Conservation (phyloP, 2,329 filamentous ascomycete genomes). For the Fusarium burgessii region DNA sequence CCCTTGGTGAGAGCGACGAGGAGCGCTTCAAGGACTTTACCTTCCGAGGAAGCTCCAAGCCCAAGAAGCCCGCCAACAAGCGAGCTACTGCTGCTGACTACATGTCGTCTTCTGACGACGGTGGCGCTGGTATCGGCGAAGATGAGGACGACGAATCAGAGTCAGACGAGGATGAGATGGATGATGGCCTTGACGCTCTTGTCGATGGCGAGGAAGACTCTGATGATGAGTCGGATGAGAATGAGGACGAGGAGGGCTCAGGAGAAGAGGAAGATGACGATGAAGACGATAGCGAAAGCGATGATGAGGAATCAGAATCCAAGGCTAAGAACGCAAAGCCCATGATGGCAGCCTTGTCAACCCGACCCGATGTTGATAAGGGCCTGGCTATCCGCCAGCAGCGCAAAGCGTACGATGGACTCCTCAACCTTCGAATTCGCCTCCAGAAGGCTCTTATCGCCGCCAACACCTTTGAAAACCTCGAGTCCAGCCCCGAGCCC, state of each 20-base stretch:
- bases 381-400: conserved; percentile 88
- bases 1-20: conserved; percentile 86
- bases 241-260: conserved; percentile 53
- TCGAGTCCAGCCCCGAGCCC: conserved; percentile 55
- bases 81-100: conserved; percentile 68
- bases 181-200: conserved; percentile 53
- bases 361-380: conserved; percentile 76
- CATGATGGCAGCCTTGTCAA: conserved; percentile 48
- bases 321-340: conserved; percentile 51
- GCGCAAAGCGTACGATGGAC: conserved; percentile 84
- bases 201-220: conserved; percentile 49
- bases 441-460: conserved; percentile 91
- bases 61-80: conserved; percentile 53
- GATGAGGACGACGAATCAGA: conserved; percentile 53
- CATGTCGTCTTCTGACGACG: conserved; percentile 62
- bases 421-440: conserved; percentile 91
- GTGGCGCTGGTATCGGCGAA: conserved; percentile 50
- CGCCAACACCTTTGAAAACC: conserved; percentile 76
- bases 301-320: conserved; percentile 47
- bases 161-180: conserved; percentile 54
- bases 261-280: conserved; percentile 53
- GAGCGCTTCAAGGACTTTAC: conserved; percentile 82
- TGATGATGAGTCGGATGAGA: conserved; percentile 52
- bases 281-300: conserved; percentile 55
- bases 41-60: conserved; percentile 70